Percentiles rank a stretch among this genome's conserved stretches.
Conservation (phyloP, 1,284 basidiomycete genomes). For the Trichosporon ovoides region DNA sequence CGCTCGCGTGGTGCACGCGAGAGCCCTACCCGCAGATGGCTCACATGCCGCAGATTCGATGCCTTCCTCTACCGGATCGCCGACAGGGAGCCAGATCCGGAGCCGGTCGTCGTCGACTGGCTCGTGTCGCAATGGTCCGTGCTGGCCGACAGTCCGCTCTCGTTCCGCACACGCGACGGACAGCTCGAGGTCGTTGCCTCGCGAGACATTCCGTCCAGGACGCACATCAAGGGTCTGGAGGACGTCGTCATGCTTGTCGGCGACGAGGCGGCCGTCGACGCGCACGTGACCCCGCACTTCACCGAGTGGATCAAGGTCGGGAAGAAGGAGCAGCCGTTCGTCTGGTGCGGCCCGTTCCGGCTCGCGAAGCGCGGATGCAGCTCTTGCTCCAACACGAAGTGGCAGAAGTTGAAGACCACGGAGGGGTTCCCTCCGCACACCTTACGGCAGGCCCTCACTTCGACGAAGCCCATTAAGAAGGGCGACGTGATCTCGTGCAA, state of each 20-base stretch:
- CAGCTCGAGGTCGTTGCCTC: neutral
- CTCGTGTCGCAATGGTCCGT: neutral
- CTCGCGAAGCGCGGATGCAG: neutral
- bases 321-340: neutral
- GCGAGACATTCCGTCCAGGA: neutral
- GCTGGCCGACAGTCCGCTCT: neutral
- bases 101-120: neutral
- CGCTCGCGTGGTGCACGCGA: neutral
- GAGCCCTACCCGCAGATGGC: neutral
- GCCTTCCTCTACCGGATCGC: neutral
- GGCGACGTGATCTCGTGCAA: neutral
- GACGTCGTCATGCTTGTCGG: neutral
- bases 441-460: neutral
- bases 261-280: neutral
- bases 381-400: neutral
- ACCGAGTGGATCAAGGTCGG: neutral
- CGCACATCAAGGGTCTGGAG: neutral
- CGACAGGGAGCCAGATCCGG: neutral
- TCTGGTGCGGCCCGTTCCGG: neutral
- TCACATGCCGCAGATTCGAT: neutral
- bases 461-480: neutral
- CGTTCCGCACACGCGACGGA: neutral
- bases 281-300: neutral
- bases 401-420: neutral
- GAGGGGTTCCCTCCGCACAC: neutral